Base-by-base conservation (phyloP, 2,329 filamentous ascomycete genomes). In the Madurella mycetomatis region DNA sequence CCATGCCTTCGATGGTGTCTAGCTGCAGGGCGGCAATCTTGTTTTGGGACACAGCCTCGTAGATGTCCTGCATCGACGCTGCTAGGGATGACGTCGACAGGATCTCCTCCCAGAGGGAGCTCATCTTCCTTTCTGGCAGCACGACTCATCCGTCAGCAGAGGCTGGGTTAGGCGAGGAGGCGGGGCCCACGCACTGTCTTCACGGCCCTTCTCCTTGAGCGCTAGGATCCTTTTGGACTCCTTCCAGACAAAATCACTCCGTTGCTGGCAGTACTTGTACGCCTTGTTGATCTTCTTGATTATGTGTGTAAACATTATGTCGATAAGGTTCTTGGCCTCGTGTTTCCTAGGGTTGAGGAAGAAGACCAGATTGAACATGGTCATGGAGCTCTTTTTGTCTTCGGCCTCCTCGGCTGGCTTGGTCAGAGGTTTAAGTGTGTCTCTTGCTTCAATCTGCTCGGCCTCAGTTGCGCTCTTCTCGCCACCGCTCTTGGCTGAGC, bases 351-450 rank as follows among this genome's bases (percentile, higher is more conserved):
- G 88, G 61, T 90, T 87, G 60, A 96, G 76, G 48, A 96, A 88
- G 69, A 97, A 97, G 19, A 97, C 91, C 11, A 96, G 82, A 69
- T 96, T 95, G 73, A 99, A 99, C 92, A 97, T 97, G 59, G 86
- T 91, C 88, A 97, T 92, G 45, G 83, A 82, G 60, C 80, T 83
- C 62, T 77, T 76, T 67, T 88, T 85, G 65, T 83, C 77, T 57
- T 86, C 78, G 41, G 76, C 70, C 53, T 80, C 78, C 48, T 76
- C 74, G 45, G 67, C 68, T 31, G 66, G 69, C 47, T 66, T 71
- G n/a, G 56, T 68, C n/a, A n/a, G 66, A 8, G 40, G 66, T 41
- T 68, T 69, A 4, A 62, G 63, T 57, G 63, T 63, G 25, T 63
- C 62, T 46, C 60, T 66, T 4, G 62, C 64, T n/a, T 68, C 70